Evolutionary conservation across 345 rosid species (phyloP).

Genomic region (Aurinia saxatilis): DNA sequence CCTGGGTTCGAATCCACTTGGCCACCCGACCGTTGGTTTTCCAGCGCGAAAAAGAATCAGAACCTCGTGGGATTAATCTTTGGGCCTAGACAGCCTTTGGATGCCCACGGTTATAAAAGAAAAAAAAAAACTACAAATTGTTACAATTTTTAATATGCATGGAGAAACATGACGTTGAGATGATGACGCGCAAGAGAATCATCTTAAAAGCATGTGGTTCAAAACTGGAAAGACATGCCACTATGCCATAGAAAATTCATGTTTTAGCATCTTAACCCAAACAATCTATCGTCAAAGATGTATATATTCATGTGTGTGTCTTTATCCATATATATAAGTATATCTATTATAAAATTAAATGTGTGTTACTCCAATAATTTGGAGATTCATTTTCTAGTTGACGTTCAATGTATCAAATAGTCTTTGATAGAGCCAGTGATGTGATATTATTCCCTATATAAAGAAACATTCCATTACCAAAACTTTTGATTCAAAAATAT

Average conservation of each 20-base stretch:
- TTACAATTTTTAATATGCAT: not conserved
- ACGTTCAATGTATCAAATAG: constrained; percentile 18
- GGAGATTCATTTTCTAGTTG: not conserved
- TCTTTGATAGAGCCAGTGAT: not conserved
- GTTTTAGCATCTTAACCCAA: constrained; percentile 15
- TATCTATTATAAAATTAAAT: not conserved
- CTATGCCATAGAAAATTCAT: too few species aligned
- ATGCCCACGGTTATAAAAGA: too few species aligned
- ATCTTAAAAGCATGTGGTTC: constrained; percentile 20
- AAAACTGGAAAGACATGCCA: constrained; percentile 1
- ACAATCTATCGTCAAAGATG: constrained; percentile 7
- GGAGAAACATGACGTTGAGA: constrained; percentile 3
- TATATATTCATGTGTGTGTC: not conserved
- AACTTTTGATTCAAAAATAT: not conserved
- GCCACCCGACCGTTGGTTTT: too few species aligned
- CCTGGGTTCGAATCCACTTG: too few species aligned
- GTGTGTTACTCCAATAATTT: constrained; percentile 1
- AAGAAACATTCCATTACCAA: not conserved
- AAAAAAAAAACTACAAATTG: not conserved
- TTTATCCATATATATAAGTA: not conserved
- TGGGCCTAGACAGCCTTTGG: too few species aligned
- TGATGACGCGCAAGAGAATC: constrained; percentile 24
- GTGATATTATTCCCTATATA: constrained; percentile 3
- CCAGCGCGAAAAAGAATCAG: too few species aligned
- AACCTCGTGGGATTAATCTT: too few species aligned